A percentile compares a stretch with the other conserved stretches of the same genome.
These are phyloP conservation scores for Boletellus ananas DNA, from an alignment of 768 basidiomycete genomes.

Conservation along the genomic window DNA sequence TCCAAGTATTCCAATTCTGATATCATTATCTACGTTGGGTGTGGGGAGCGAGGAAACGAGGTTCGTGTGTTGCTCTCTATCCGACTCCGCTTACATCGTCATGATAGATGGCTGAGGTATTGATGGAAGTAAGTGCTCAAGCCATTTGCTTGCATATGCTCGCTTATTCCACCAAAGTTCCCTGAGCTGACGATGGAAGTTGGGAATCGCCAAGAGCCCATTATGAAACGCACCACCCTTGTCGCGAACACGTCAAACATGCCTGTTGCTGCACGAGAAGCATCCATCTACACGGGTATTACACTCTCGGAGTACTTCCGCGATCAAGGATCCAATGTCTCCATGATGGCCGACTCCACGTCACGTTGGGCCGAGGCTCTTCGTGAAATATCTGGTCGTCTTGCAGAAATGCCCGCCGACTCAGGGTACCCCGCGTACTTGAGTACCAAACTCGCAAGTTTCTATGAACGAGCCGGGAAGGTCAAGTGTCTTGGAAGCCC, in stretches of 20 bases:
- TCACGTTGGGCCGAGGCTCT: slow-evolving; percentile 99
- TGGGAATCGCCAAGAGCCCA: slow-evolving; percentile 91
- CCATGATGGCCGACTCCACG: slow-evolving; percentile 99
- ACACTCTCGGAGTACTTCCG: slow-evolving; percentile 99
- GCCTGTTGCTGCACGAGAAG: slow-evolving; percentile 99
- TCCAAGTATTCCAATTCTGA: slow-evolving; percentile 99
- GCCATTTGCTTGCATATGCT: slow-evolving; percentile 2
- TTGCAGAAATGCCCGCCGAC: slow-evolving; percentile 99
- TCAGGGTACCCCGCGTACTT: slow-evolving; percentile 99
- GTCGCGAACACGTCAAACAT: slow-evolving; percentile 99
- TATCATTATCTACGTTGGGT: slow-evolving; percentile 98
- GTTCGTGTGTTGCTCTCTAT: slow-evolving; percentile 43
- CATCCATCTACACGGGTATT: slow-evolving; percentile 99
- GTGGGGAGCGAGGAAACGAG: slow-evolving; percentile 98
- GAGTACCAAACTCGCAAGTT: slow-evolving; percentile 90
- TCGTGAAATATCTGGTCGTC: slow-evolving; percentile 97
- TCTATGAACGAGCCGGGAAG: slow-evolving; percentile 98
- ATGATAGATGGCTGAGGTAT: slow-evolving; percentile 91
- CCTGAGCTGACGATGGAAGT: slow-evolving; percentile 92
- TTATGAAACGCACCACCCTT: slow-evolving; percentile 99
- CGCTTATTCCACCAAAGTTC: slow-evolving; percentile 45
- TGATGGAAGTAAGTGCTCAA: slow-evolving; percentile 74
- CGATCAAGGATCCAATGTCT: slow-evolving; percentile 95
- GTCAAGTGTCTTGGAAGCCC: slow-evolving; percentile 91
- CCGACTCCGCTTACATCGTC: slow-evolving; percentile 14